Evolutionary conservation across 2,329 filamentous ascomycete genomes (phyloP).

Genomic region (Alternaria incomplexa): DNA sequence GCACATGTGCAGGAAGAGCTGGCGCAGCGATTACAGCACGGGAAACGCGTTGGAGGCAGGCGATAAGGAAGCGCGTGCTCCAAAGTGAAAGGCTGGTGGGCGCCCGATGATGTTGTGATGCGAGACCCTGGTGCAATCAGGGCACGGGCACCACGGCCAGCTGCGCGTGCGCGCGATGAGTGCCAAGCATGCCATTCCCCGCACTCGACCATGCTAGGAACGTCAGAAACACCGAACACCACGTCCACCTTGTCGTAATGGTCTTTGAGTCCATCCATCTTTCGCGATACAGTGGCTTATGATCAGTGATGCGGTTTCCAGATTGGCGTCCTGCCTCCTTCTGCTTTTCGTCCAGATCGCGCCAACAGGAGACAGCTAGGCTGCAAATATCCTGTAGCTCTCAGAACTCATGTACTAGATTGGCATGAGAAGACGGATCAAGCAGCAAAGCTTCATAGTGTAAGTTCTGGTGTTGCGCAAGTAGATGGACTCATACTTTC

Average conservation of each 20-base stretch:
- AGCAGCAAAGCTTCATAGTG: neutral
- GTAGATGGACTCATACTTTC: neutral
- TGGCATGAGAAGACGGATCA: neutral
- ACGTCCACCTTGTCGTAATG: neutral
- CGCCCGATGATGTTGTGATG: slow-evolving; percentile 11
- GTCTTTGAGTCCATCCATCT: neutral
- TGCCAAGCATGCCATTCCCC: neutral
- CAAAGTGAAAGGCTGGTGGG: neutral
- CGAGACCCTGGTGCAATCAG: neutral
- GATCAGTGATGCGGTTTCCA: neutral
- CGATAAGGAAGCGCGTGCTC: neutral
- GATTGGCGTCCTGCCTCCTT: neutral
- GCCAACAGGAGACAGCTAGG: neutral
- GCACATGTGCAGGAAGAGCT: neutral
- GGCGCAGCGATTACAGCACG: neutral
- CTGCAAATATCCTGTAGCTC: neutral
- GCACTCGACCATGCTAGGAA: slow-evolving; percentile 1
- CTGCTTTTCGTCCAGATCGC: neutral
- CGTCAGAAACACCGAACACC: neutral
- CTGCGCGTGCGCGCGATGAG: neutral
- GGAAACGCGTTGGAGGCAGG: neutral
- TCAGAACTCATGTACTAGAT: neutral
- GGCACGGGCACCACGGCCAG: neutral
- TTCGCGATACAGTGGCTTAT: neutral
- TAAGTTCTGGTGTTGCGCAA: neutral